Conservation (phyloP, 345 rosid species). For the Populus deltoides region DNA sequence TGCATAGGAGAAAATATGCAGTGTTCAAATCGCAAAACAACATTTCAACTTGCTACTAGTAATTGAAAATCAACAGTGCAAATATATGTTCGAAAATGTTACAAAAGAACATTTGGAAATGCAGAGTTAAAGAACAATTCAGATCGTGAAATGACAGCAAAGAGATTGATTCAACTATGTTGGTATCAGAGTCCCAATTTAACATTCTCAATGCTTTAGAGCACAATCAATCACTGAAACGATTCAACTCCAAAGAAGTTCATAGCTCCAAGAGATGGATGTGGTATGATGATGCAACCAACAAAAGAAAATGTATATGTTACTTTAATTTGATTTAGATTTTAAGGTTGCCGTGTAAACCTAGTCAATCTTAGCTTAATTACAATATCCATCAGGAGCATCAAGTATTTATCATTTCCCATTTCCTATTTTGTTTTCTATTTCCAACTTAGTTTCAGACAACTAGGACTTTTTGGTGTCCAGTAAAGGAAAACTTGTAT, state of each 20-base stretch:
- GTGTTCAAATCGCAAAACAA: neutral
- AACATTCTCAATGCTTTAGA: neutral
- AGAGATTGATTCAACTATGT: neutral
- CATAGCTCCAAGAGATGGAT: neutral
- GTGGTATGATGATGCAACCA: too few relatives aligned
- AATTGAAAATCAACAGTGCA: neutral
- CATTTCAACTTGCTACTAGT: neutral
- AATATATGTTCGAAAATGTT: too few relatives aligned
- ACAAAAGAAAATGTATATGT: neutral
- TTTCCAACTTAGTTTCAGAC: neutral
- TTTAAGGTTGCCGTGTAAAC: neutral
- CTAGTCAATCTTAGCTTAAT: neutral
- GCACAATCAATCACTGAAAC: neutral
- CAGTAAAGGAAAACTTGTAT: neutral
- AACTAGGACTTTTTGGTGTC: neutral
- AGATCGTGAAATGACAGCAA: neutral
- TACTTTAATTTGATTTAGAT: neutral
- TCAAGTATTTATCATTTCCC: neutral
- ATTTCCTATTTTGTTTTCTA: neutral
- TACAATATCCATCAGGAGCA: neutral
- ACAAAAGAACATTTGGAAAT: neutral
- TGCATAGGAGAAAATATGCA: neutral
- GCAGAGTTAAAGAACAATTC: neutral
- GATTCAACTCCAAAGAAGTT: neutral
- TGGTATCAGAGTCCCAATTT: neutral